Conservation (phyloP, 1,139 yeast species). For the Candida sp. region DNA sequence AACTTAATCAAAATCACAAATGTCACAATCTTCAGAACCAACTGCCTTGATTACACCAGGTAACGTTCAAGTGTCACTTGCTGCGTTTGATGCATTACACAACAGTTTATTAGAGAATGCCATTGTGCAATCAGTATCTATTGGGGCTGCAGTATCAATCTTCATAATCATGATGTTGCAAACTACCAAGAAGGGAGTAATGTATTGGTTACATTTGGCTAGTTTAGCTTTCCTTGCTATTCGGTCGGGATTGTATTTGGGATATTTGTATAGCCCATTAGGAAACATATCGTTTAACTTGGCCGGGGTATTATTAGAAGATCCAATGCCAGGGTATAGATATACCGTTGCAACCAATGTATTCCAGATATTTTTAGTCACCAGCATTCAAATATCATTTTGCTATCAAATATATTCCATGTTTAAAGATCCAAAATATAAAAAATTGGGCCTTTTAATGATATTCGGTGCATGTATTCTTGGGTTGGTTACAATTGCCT, state of each 20-base stretch:
- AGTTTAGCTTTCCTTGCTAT: slow-evolving; percentile 53
- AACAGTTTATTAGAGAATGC: background rate
- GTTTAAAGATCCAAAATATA: slow-evolving; percentile 52
- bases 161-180: slow-evolving; percentile 36
- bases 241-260: slow-evolving; percentile 57
- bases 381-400: slow-evolving; percentile 60
- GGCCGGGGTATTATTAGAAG: slow-evolving; percentile 38
- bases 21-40: background rate
- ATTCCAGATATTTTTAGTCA: slow-evolving; percentile 55
- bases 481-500: slow-evolving; percentile 48
- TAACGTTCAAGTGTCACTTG: slow-evolving; percentile 1
- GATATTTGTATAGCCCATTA: slow-evolving; percentile 51
- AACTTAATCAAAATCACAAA: background rate
- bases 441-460: slow-evolving; percentile 33
- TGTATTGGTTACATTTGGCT: slow-evolving; percentile 64
- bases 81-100: slow-evolving; percentile 2
- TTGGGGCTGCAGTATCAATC: slow-evolving; percentile 26
- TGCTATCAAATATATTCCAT: slow-evolving; percentile 69
- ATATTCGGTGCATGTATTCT: slow-evolving; percentile 37
- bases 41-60: background rate
- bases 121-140: slow-evolving; percentile 17
- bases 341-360: slow-evolving; percentile 58
- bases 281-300: slow-evolving; percentile 47
- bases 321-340: slow-evolving; percentile 18
- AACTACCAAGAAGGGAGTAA: slow-evolving; percentile 52